Base-by-base conservation (phyloP, 164 flowering plant species). In the Vitis cinerea region DNA sequence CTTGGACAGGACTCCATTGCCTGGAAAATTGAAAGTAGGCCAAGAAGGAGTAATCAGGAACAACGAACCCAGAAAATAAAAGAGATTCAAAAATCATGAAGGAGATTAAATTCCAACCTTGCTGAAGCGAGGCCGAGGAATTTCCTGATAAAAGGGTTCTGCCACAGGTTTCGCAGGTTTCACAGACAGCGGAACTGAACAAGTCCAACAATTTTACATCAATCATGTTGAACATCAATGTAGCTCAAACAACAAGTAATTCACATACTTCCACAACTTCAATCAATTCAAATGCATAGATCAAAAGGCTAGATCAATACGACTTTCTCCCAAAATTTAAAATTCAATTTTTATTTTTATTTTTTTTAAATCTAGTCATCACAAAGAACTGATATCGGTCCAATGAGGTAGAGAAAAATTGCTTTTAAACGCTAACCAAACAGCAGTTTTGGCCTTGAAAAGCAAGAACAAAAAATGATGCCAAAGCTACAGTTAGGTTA, bases 1-100 rank as follows among this genome's bases (percentile, higher is more conserved):
- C 74, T 93, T 13, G 98, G 97, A 78, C 93, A 90, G 23, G 97
- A 86, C 44, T 83, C 88, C 97, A 96, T 91, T 50, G 84, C 97
- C 98, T 96, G 70, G 31, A 5, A 65, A 63, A 15, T 37, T 68
- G 16, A 1, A 60, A 8, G 23, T 47, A 31, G 54, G 37, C n/a
- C 14, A 59, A 49, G 52, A 30, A 9, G n/a, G 57, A 44, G 52
- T 14, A 68, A 48, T 27, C 65, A 59, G 9, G 12, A 57, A 60
- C 48, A 17, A 54, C 10, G 16, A 19, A 7, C 4, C 31, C 7
- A 51, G 51, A 64, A 47, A 51, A 8, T 3, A 19, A 59, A 12
- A 61, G 9, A 67, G 49, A 12, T 44, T 9, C 15, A 31, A 56
- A 50, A 27, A 48, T 48, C 15, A 14, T 2, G 11, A 72, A 50